Evolutionary conservation across 306 rosid species (phyloP), one percentile per base, ranked within the genome.

Genomic region (Ormosia semicastrata): DNA sequence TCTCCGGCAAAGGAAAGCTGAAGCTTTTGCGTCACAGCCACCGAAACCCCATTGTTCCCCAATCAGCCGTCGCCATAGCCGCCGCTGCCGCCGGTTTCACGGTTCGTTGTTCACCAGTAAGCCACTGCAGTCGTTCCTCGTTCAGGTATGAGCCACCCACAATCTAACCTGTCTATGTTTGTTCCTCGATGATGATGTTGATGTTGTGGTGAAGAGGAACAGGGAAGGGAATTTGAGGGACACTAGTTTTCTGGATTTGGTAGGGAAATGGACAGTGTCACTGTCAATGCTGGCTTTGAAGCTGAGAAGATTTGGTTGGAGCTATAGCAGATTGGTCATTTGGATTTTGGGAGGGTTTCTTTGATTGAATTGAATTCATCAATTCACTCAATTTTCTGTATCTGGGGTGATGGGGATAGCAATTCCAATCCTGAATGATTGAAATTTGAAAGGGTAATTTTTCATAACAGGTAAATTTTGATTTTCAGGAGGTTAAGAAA

Each of bases 341-440:
- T 95, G 86, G 98, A 88, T 44, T 94, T 92, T 85, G 98, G 98
- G 59, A 94, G 92, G 74, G 88, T 91, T 82, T 92, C 97, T 34
- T 79, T 30, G 66, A 75, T 73, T 68, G 24, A 24, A 24, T 24
- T 24, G 24, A 58, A 40, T 24, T 24, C 24, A 24, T 32, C 50
- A 71, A 5, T 30, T 11, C 52, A 73, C 12, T 73, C 76, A 9
- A 54, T 54, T 54, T 53, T 54, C 5, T 52, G 30, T 54, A 11
- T 6, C 29, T 5, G 1, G 7, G 43, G 1, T 14, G 8, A 62
- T 24, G 24, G 24, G 24, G 24, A 24, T 24, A 2, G 7, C 68
- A 65, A 17, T 37, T 10, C 13, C 60, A 70, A 5, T n/a, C 41
- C 6, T 44, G 8, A 63, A 67, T 67, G 53, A 41, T 10, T 24